These are phyloP conservation scores for Pythium folliculosum DNA, from an alignment of 352 stramenopile genomes.

Conservation along the genomic window DNA sequence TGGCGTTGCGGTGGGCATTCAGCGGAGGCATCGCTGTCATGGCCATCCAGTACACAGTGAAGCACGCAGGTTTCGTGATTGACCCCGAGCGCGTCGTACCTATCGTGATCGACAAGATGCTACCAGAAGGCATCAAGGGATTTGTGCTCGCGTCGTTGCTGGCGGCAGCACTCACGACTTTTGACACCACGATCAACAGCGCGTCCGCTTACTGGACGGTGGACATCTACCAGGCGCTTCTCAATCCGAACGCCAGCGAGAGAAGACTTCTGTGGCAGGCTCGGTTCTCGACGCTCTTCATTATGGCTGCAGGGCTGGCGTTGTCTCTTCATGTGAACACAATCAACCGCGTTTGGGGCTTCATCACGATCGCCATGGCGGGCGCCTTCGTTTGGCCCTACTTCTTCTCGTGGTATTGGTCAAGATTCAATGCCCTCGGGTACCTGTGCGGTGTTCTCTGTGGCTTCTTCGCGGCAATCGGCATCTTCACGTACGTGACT, in stretches of 20 bases:
- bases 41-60: constrained; percentile 66
- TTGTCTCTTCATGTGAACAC: constrained; percentile 70
- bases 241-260: constrained; percentile 61
- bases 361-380: constrained; percentile 75
- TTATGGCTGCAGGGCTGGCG: constrained; percentile 60
- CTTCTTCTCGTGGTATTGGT: constrained; percentile 85
- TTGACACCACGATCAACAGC: constrained; percentile 81
- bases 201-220: constrained; percentile 82
- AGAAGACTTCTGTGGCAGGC: constrained; percentile 66
- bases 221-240: constrained; percentile 76
- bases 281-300: constrained; percentile 50
- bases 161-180: constrained; percentile 74
- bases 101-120: constrained; percentile 74
- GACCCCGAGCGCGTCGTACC: constrained; percentile 75
- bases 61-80: constrained; percentile 44
- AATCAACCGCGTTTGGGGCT: constrained; percentile 83
- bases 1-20: constrained; percentile 76
- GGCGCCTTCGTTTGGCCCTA: constrained; percentile 72
- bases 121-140: constrained; percentile 61
- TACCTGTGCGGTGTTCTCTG: constrained; percentile 55
- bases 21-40: constrained; percentile 71
- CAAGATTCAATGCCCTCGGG: constrained; percentile 69
- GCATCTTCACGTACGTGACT: constrained; percentile 66
- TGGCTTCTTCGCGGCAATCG: constrained; percentile 53
- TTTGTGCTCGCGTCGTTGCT: constrained; percentile 73